These are phyloP conservation scores for Tulasnella sp. DNA, from an alignment of 768 basidiomycete species.

Conservation along the genomic window DNA sequence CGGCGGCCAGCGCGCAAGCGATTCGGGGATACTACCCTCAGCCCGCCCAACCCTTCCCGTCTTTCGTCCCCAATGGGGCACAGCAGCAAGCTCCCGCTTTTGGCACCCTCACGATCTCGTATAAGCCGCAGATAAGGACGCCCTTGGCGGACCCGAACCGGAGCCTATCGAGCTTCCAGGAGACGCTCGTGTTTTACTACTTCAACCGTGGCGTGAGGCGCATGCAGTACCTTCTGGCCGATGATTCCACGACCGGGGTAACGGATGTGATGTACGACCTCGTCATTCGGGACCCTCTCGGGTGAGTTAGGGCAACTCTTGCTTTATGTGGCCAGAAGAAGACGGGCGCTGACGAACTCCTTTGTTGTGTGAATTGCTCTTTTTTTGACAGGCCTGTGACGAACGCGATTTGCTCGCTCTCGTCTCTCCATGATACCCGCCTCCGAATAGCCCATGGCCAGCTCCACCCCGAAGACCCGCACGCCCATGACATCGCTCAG, in stretches of 20 bases:
- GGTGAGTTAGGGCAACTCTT: conserved; percentile 44
- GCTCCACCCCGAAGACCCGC: conserved; percentile 53
- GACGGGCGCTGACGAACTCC: conserved; percentile 12
- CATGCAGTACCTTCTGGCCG: conserved; percentile 38
- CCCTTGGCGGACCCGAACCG: conserved; percentile 25
- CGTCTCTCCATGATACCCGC: conserved; percentile 67
- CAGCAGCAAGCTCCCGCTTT: conserved; percentile 11
- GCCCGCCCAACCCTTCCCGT: conserved; percentile 4
- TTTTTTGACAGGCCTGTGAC: conserved; percentile 53
- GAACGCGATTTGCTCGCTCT: conserved; percentile 74
- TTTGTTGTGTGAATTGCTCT: not conserved
- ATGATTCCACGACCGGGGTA: conserved; percentile 34
- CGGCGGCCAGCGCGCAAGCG: not conserved
- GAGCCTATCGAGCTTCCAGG: conserved; percentile 29
- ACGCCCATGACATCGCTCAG: conserved; percentile 58
- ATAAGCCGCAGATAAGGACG: conserved; percentile 20
- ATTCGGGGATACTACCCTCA: conserved; percentile 18
- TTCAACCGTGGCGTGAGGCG: conserved; percentile 36
- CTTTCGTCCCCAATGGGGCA: conserved; percentile 2
- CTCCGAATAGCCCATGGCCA: conserved; percentile 65
- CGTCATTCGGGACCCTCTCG: conserved; percentile 63
- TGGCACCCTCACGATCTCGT: conserved; percentile 20
- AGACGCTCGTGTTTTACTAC: conserved; percentile 37
- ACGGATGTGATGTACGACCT: conserved; percentile 47
- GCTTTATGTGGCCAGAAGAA: not conserved